phyloP scores from a whole-genome alignment of 257 asterid species.

The Osmanthus fragrans region DNA sequence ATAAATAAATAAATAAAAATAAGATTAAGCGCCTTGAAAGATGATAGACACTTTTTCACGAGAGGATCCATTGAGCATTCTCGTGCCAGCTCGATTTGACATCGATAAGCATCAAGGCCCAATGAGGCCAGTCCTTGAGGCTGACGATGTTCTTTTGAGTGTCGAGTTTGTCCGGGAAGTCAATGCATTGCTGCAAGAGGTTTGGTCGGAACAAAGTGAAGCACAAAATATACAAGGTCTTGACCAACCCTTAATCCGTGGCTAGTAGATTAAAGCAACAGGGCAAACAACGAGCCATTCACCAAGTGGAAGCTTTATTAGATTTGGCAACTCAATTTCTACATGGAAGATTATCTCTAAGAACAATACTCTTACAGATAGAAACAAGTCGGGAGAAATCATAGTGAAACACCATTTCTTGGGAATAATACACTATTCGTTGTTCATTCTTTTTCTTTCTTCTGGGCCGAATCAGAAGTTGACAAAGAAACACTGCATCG shows the following conservation, averaged over 20 bases:
- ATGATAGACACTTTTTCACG: conserved; percentile 85
- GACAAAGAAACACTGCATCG: neutral
- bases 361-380: no score
- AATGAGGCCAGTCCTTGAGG: conserved; percentile 55
- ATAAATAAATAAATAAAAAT: no score
- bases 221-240: conserved; percentile 44
- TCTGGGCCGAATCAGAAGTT: neutral
- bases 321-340: conserved; percentile 55
- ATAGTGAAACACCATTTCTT: neutral
- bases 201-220: conserved; percentile 47
- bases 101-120: conserved; percentile 93
- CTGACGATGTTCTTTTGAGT: conserved; percentile 73
- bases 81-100: conserved; percentile 87
- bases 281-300: conserved; percentile 81
- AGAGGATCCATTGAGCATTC: conserved; percentile 93
- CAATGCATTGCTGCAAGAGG: conserved; percentile 70
- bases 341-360: no score
- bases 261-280: conserved; percentile 76
- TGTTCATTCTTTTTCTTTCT: neutral
- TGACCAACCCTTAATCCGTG: conserved; percentile 67
- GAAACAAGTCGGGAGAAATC: no score
- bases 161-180: conserved; percentile 87
- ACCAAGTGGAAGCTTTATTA: conserved; percentile 70
- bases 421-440: neutral
- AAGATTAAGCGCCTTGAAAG: no score